Evolutionary conservation across 148 eudicot species (phyloP).

Genomic region (Camellia lanceoleosa): DNA sequence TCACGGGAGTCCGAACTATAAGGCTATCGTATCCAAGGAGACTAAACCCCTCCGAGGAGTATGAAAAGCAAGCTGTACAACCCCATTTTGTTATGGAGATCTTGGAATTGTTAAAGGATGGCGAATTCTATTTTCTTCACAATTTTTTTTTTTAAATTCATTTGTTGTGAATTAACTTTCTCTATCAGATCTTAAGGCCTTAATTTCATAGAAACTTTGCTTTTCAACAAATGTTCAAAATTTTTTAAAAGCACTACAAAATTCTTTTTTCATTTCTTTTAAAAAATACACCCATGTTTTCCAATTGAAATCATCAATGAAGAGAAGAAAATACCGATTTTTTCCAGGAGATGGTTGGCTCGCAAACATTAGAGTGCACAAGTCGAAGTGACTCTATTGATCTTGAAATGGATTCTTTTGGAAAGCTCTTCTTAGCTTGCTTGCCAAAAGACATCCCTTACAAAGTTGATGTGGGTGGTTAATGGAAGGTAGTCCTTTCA

Average conservation of each 20-base stretch:
- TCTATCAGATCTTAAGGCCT: no score
- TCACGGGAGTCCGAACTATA: no score
- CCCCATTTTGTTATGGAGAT: neutral
- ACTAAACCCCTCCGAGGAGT: no score
- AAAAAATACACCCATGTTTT: slow-evolving; percentile 4
- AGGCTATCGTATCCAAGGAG: no score
- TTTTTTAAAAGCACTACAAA: neutral
- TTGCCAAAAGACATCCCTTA: neutral
- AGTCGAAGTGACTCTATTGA: neutral
- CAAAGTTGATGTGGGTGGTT: neutral
- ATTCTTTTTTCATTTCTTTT: neutral
- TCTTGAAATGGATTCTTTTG: neutral
- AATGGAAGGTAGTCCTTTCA: neutral
- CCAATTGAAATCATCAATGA: neutral
- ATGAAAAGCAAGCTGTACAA: neutral
- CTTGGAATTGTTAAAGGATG: neutral
- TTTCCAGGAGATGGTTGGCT: neutral
- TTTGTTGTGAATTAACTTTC: no score
- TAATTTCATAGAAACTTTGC: no score
- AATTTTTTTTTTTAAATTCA: neutral
- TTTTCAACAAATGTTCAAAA: no score
- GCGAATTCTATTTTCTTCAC: neutral
- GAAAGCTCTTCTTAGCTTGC: neutral
- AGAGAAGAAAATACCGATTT: neutral
- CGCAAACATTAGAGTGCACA: neutral